A percentile compares a stretch with the other conserved stretches of the same genome.
Conservation (phyloP, 83 land plant genomes). For the Picea mariana region DNA sequence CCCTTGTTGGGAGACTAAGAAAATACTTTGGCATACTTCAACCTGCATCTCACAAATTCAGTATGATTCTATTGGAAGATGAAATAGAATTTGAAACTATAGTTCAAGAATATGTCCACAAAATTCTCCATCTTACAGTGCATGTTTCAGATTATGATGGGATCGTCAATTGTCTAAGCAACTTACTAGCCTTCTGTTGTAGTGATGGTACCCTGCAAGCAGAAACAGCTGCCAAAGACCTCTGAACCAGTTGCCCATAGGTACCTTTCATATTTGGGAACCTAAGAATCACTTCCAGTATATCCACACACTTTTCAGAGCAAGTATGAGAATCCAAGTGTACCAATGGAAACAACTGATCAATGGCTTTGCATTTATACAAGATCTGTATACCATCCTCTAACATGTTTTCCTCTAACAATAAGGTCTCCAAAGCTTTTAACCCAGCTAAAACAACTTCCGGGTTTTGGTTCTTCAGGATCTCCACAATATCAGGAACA, state of each 20-base stretch:
- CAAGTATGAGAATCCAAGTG: constrained; percentile 10
- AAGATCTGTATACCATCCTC: constrained; percentile 9
- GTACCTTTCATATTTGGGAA: background rate
- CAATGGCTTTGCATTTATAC: constrained; percentile 9
- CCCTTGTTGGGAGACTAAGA: background rate
- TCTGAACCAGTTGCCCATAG: constrained; percentile 15
- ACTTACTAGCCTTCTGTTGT: constrained; percentile 12
- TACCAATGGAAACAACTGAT: constrained; percentile 2
- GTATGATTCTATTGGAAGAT: background rate
- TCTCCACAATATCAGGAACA: constrained; percentile 11
- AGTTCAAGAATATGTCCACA: background rate
- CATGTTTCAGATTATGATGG: background rate
- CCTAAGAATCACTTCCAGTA: constrained; percentile 15
- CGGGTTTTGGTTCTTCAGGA: constrained; percentile 8
- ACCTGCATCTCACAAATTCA: background rate
- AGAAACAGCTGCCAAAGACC: constrained; percentile 10
- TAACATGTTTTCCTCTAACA: constrained; percentile 12
- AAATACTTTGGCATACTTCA: background rate
- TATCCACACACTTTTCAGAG: constrained; percentile 13
- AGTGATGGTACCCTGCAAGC: constrained; percentile 16
- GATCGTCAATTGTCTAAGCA: background rate
- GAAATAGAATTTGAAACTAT: background rate
- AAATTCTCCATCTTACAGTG: background rate
- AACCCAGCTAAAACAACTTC: constrained; percentile 10
- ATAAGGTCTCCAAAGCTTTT: constrained; percentile 4